phyloP scores from a whole-genome alignment of 2,329 filamentous ascomycete genomes.

The Coniella lustricola region DNA sequence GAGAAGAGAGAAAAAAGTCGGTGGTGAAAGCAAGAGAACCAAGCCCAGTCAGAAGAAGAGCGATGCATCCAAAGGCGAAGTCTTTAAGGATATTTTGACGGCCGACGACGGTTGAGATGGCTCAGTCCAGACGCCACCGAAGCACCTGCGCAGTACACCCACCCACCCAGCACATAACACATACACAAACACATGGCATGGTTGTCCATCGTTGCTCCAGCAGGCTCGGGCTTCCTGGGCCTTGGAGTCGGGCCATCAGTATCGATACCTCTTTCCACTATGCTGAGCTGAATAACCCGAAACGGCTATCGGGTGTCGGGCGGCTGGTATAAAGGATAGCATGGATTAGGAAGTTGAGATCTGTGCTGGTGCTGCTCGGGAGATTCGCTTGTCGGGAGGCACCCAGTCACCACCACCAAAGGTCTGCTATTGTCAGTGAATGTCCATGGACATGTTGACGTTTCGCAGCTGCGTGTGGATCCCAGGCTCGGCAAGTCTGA shows the following conservation, averaged over 20 bases:
- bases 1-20: not conserved
- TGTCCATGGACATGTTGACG: not conserved
- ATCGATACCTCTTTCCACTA: not conserved
- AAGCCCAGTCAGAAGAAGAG: not conserved
- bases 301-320: slow-evolving; percentile 3
- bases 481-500: slow-evolving; percentile 4
- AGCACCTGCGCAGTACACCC: not conserved
- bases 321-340: slow-evolving; percentile 3
- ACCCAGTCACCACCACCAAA: not conserved
- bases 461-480: not conserved
- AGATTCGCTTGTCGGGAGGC: slow-evolving; percentile 4
- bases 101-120: not conserved
- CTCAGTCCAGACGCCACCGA: not conserved
- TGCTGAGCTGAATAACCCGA: slow-evolving; percentile 1
- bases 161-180: not conserved
- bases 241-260: slow-evolving; percentile 3
- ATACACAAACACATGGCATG: not conserved
- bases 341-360: slow-evolving; percentile 5
- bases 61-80: slow-evolving; percentile 1
- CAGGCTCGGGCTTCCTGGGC: slow-evolving; percentile 7
- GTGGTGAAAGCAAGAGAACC: slow-evolving; percentile 1
- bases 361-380: slow-evolving; percentile 1
- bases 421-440: not conserved
- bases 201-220: not conserved
- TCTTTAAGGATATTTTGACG: slow-evolving; percentile 6